Conservation (phyloP, 768 basidiomycete genomes). For the Mrakia gelida region DNA sequence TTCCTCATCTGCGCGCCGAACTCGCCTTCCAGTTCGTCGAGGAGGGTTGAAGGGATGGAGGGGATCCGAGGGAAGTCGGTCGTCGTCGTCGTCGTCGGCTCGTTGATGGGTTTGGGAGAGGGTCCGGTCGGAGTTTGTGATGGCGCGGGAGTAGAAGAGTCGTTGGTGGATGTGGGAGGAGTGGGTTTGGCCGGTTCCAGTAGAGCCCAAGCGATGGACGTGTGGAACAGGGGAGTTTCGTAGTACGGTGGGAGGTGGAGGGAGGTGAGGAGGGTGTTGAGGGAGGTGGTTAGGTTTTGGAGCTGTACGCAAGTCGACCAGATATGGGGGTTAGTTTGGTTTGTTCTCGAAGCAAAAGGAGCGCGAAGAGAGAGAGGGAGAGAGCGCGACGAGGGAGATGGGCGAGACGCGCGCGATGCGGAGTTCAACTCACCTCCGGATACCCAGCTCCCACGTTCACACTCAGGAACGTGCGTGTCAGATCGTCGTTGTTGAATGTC, state of each 20-base stretch:
- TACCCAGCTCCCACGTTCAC: constrained; percentile 25
- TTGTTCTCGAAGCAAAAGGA: background rate
- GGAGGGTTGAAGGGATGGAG: background rate
- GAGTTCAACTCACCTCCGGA: constrained; percentile 21
- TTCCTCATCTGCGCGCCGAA: background rate
- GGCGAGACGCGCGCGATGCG: too few species aligned
- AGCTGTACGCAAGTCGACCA: background rate
- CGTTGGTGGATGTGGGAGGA: too few species aligned
- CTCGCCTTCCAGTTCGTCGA: background rate
- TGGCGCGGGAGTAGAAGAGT: too few species aligned
- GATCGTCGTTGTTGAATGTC: constrained; percentile 23
- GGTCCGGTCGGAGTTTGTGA: background rate
- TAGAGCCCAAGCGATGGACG: constrained; percentile 29
- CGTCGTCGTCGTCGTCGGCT: background rate
- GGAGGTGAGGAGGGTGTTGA: constrained; percentile 17
- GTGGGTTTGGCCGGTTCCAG: background rate
- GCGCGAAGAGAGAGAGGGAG: background rate
- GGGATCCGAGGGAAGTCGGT: background rate
- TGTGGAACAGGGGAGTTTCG: constrained; percentile 24
- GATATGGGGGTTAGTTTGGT: background rate
- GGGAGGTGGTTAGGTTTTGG: background rate
- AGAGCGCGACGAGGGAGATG: background rate
- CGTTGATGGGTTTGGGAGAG: too few species aligned
- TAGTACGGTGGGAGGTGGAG: constrained; percentile 24
- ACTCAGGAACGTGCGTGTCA: constrained; percentile 26